Evolutionary conservation across 495 filamentous ascomycete species (phyloP).

Genomic region (Talaromyces stipitatus): DNA sequence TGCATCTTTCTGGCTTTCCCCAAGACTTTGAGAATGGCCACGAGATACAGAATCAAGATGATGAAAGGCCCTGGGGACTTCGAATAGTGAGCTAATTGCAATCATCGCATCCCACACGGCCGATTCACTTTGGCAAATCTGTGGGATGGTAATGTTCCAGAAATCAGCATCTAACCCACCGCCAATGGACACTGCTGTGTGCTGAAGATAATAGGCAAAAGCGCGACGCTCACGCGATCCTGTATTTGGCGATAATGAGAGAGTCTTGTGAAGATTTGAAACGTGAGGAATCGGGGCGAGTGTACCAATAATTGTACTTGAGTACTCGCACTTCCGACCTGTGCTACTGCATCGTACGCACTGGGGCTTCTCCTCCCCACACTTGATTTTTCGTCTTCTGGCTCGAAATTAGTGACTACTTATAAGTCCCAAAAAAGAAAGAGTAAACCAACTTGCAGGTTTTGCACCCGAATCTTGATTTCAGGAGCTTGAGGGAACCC

Average conservation of each 20-base stretch:
- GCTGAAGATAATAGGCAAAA: slow-evolving; percentile 33
- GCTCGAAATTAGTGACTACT: slow-evolving; percentile 1
- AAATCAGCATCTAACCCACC: slow-evolving; percentile 46
- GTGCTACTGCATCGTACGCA: slow-evolving; percentile 40
- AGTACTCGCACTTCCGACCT: slow-evolving; percentile 42
- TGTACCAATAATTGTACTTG: background rate
- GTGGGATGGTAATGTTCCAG: slow-evolving; percentile 49
- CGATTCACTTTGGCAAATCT: slow-evolving; percentile 47
- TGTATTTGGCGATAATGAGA: slow-evolving; percentile 18
- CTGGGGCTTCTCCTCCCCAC: slow-evolving; percentile 45
- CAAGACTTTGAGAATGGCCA: slow-evolving; percentile 19
- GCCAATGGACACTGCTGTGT: slow-evolving; percentile 21
- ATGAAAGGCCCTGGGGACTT: slow-evolving; percentile 17
- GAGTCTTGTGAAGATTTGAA: slow-evolving; percentile 9
- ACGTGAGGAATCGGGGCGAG: background rate
- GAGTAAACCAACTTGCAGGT: slow-evolving; percentile 30
- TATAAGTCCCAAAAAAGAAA: background rate
- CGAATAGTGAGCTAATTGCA: slow-evolving; percentile 47
- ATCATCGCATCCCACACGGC: slow-evolving; percentile 53
- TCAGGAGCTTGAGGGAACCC: background rate
- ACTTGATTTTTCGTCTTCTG: slow-evolving; percentile 47
- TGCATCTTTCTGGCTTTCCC: slow-evolving; percentile 33
- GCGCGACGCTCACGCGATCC: slow-evolving; percentile 31
- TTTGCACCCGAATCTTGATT: slow-evolving; percentile 31
- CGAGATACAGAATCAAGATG: slow-evolving; percentile 7